These are phyloP conservation scores for Allomyces macrogynus DNA, from an alignment of 192 early-diverging fungal genomes.

Conservation along the genomic window DNA sequence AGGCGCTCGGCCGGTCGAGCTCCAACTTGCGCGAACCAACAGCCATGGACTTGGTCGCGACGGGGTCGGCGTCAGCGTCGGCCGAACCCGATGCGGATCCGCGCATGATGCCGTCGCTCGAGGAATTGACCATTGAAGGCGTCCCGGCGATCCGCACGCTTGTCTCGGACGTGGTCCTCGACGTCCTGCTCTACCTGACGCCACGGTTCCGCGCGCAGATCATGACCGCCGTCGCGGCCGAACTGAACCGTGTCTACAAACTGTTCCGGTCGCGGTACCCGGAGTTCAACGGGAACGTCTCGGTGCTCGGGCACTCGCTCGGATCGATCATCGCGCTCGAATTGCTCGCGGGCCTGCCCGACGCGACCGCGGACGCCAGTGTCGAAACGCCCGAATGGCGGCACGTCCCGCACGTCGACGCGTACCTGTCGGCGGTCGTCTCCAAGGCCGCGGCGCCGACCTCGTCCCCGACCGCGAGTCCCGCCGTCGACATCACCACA, in stretches of 20 bases:
- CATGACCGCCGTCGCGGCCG: neutral
- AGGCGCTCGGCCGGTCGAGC: no score
- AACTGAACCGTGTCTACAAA: neutral
- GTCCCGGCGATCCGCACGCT: neutral
- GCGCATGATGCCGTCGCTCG: no score
- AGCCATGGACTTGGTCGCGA: no score
- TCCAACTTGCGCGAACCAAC: no score
- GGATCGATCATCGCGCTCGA: neutral
- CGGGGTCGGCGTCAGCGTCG: no score
- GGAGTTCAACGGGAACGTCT: neutral
- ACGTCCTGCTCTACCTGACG: constrained; percentile 3
- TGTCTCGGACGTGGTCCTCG: constrained; percentile 1
- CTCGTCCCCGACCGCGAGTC: neutral
- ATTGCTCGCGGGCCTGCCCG: neutral
- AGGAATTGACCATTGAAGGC: no score
- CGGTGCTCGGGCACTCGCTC: constrained; percentile 2
- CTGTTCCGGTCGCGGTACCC: constrained; percentile 1
- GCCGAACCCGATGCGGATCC: no score
- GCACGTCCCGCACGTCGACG: neutral
- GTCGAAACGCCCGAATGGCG: neutral
- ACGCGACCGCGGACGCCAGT: neutral
- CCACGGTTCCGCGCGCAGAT: constrained; percentile 1
- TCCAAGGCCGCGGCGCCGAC: neutral
- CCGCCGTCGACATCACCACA: neutral
- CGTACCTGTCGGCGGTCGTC: neutral